Conservation (phyloP, 345 rosid species). For the Cardamine chenopodiifolia region DNA sequence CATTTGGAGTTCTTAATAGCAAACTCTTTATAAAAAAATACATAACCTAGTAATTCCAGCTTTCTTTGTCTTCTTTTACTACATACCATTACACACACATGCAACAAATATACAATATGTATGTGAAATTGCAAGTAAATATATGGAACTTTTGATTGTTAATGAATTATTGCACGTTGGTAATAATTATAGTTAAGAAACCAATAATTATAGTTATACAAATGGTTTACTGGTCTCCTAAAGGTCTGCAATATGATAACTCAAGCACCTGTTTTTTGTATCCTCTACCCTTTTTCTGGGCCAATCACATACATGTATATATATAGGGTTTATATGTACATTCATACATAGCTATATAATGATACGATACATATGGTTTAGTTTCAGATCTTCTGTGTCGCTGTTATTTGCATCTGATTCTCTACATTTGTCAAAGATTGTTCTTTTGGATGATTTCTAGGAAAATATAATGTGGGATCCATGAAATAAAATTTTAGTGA, state of each 20-base stretch:
- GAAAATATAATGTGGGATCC: constrained; percentile 35
- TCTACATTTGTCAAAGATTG: constrained; percentile 32
- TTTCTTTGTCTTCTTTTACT: constrained; percentile 19
- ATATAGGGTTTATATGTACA: background rate
- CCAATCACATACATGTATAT: background rate
- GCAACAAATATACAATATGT: constrained; percentile 1
- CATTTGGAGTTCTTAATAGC: too few species aligned
- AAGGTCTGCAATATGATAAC: constrained; percentile 30
- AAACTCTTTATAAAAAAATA: too few species aligned
- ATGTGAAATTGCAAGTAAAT: background rate
- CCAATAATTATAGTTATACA: background rate
- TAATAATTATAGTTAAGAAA: constrained; percentile 9
- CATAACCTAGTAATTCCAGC: constrained; percentile 25
- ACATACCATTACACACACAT: constrained; percentile 11
- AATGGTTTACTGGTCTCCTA: constrained; percentile 35
- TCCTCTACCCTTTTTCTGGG: background rate
- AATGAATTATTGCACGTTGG: background rate
- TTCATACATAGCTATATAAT: background rate
- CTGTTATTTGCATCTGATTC: constrained; percentile 31
- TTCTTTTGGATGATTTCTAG: constrained; percentile 25
- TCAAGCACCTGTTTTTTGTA: background rate
- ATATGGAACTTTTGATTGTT: background rate
- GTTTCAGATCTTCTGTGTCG: constrained; percentile 9
- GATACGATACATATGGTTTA: constrained; percentile 5
- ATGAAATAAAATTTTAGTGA: constrained; percentile 17